Percentiles rank a stretch among this genome's conserved stretches.
These are phyloP conservation scores for Pleurotus platypus DNA, from an alignment of 768 basidiomycete genomes.

Conservation along the genomic window DNA sequence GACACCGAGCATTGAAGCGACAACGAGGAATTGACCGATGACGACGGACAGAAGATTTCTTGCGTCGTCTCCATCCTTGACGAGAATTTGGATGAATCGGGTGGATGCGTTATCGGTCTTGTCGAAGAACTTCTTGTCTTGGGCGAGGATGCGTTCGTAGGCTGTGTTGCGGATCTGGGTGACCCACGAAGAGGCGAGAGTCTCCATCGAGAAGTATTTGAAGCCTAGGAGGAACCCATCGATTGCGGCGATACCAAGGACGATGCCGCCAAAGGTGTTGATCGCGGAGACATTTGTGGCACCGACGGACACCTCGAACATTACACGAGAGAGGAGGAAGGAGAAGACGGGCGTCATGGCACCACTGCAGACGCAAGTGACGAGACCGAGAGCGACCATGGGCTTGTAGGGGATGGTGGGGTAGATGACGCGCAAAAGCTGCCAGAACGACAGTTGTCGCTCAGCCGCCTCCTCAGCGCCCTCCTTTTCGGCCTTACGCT, in stretches of 20 bases:
- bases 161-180: conserved; percentile 54
- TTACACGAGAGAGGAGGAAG: conserved; percentile 76
- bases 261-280: conserved; percentile 68
- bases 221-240: conserved; percentile 74
- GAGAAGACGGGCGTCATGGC: conserved; percentile 92
- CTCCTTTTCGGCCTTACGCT: neutral
- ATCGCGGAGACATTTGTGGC: conserved; percentile 59
- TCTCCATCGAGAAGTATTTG: conserved; percentile 83
- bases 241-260: conserved; percentile 67
- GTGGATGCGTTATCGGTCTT: conserved; percentile 52
- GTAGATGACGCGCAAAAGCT: conserved; percentile 52
- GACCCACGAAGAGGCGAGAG: conserved; percentile 71
- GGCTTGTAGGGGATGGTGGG: conserved; percentile 75
- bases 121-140: conserved; percentile 91
- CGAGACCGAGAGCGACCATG: conserved; percentile 64
- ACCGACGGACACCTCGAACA: conserved; percentile 71
- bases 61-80: conserved; percentile 92
- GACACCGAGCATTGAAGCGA: conserved; percentile 74
- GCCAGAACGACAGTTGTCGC: conserved; percentile 35
- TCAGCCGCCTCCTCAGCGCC: conserved; percentile 13
- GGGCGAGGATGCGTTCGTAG: conserved; percentile 59
- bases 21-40: conserved; percentile 68
- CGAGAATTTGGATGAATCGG: conserved; percentile 66
- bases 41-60: conserved; percentile 71
- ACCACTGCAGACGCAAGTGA: conserved; percentile 70